These are phyloP conservation scores for Aspergillus incahuasiensis DNA, from an alignment of 495 filamentous ascomycete genomes.

Conservation along the genomic window DNA sequence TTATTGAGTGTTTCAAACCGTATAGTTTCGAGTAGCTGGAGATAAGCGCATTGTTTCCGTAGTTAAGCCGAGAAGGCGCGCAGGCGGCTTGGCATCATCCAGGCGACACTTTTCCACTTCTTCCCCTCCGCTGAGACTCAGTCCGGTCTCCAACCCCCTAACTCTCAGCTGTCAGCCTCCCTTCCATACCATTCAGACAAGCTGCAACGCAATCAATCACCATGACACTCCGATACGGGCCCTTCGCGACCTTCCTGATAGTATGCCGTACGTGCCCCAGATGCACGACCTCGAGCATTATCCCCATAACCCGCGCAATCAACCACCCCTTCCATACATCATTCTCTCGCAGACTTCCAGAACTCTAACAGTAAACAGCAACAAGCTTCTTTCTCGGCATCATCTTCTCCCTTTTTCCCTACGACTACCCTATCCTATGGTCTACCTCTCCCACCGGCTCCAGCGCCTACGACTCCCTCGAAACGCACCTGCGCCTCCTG, in stretches of 20 bases:
- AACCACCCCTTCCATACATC: neutral
- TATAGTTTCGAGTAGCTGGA: neutral
- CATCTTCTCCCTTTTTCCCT: constrained; percentile 94
- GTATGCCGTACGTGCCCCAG: constrained; percentile 69
- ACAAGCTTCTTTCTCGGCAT: constrained; percentile 97
- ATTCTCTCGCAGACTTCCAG: neutral
- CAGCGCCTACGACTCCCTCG: constrained; percentile 72
- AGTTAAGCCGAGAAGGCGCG: constrained; percentile 4
- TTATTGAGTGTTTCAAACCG: neutral
- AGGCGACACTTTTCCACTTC: constrained; percentile 12
- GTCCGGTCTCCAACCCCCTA: neutral
- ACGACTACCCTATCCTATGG: constrained; percentile 98
- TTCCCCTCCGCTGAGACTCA: neutral
- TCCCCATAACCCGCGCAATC: neutral
- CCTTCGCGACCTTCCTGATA: constrained; percentile 93
- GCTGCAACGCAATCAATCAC: constrained; percentile 9
- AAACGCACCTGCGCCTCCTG: constrained; percentile 80
- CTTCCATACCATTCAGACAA: neutral
- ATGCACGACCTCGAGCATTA: neutral
- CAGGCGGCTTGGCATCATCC: constrained; percentile 6
- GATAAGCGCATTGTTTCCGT: neutral
- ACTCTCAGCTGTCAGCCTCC: neutral
- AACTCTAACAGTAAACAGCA: constrained; percentile 43
- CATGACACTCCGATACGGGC: constrained; percentile 41
- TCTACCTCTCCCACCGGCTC: constrained; percentile 56